Conservation (phyloP, 2,329 filamentous ascomycete species). For the Aspergillus hiratsukae region DNA sequence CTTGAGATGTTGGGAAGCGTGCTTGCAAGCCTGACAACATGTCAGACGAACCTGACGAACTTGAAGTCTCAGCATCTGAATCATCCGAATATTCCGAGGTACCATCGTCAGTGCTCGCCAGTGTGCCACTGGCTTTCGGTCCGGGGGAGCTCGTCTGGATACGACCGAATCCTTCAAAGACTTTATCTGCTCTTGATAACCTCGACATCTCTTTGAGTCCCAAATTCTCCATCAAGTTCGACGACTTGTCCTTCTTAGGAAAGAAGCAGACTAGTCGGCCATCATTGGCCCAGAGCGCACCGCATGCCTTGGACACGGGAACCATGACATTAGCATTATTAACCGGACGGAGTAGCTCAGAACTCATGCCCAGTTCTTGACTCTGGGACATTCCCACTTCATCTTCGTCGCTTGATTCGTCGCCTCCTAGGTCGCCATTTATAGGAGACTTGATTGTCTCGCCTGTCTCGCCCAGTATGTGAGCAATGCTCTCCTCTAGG, state of each 20-base stretch:
- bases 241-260: constrained; percentile 48
- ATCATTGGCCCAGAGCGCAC: constrained; percentile 54
- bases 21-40: constrained; percentile 43
- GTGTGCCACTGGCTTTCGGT: constrained; percentile 37
- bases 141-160: constrained; percentile 50
- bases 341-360: constrained; percentile 49
- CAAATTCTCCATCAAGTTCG: constrained; percentile 46
- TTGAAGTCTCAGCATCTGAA: constrained; percentile 59
- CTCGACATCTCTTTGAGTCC: constrained; percentile 48
- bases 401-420: constrained; percentile 81
- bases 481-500: constrained; percentile 54
- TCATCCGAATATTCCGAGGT: constrained; percentile 45
- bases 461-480: constrained; percentile 55
- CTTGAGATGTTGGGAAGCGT: constrained; percentile 47
- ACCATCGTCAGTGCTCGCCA: constrained; percentile 42
- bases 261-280: constrained; percentile 58
- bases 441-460: constrained; percentile 41
- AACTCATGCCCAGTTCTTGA: constrained; percentile 45
- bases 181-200: constrained; percentile 45
- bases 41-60: constrained; percentile 43
- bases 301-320: constrained; percentile 56
- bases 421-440: constrained; percentile 50
- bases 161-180: constrained; percentile 62
- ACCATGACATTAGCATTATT: constrained; percentile 63
- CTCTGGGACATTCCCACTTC: constrained; percentile 49